These are phyloP conservation scores for Xerocomellus intermedius DNA, from an alignment of 768 basidiomycete genomes.

Conservation along the genomic window DNA sequence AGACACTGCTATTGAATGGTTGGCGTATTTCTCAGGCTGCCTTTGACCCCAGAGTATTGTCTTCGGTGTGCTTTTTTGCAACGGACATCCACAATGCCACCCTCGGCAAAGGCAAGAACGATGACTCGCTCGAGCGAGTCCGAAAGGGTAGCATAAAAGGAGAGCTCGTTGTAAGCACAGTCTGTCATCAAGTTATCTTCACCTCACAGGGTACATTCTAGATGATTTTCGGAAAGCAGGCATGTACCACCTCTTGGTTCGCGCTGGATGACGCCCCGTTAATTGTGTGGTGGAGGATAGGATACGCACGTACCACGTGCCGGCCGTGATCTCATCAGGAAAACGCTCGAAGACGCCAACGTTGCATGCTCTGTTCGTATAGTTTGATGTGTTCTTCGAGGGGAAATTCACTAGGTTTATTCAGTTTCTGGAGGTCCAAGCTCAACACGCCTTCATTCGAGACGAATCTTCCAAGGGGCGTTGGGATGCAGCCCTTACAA, in stretches of 20 bases:
- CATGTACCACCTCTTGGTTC: conserved; percentile 22
- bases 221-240: conserved; percentile 97
- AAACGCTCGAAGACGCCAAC: conserved; percentile 76
- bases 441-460: conserved; percentile 95
- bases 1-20: not conserved
- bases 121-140: conserved; percentile 77
- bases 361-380: conserved; percentile 66
- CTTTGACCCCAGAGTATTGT: conserved; percentile 78
- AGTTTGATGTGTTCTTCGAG: not conserved
- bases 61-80: conserved; percentile 92
- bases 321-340: conserved; percentile 83
- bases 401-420: conserved; percentile 5
- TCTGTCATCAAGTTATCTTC: not conserved
- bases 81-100: conserved; percentile 90
- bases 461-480: conserved; percentile 91
- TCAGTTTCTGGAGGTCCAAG: conserved; percentile 93
- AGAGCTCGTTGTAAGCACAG: conserved; percentile 69
- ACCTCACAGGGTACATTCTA: conserved; percentile 28
- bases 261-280: not conserved
- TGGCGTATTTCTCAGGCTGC: conserved; percentile 56
- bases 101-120: conserved; percentile 80
- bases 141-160: conserved; percentile 79
- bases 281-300: conserved; percentile 57
- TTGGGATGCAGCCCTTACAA: conserved; percentile 92
- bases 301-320: conserved; percentile 91